A percentile compares a stretch with the other conserved stretches of the same genome.
Conservation (phyloP, 2,329 filamentous ascomycete genomes). For the Ophiostoma piceae region DNA sequence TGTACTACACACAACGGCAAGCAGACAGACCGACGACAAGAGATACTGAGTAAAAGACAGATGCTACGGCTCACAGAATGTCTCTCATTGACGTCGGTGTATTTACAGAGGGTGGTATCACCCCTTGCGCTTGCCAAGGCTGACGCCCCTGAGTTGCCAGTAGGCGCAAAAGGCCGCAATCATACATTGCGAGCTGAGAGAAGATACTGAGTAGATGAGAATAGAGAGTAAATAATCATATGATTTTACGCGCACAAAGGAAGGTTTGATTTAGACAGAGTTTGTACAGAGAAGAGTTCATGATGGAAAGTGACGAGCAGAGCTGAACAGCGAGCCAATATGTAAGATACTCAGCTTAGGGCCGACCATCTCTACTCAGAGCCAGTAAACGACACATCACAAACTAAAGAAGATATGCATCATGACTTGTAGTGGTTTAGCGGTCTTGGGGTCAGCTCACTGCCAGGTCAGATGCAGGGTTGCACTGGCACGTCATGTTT, state of each 20-base stretch:
- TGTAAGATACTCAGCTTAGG: no score
- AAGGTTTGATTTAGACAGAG: background rate
- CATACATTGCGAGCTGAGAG: background rate
- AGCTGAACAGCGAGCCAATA: background rate
- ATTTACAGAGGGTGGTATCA: background rate
- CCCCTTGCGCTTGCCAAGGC: constrained; percentile 3
- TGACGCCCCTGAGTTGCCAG: background rate
- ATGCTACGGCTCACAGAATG: background rate
- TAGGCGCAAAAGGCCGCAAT: background rate
- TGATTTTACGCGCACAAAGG: background rate
- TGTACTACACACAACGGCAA: background rate
- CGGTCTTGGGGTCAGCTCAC: background rate
- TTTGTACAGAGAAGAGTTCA: background rate
- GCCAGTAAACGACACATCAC: background rate
- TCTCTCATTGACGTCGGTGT: background rate
- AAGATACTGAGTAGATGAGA: background rate
- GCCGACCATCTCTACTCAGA: background rate
- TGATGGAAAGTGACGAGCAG: background rate
- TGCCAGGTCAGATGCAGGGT: constrained; percentile 12
- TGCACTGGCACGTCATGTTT: constrained; percentile 9
- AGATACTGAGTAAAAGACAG: background rate
- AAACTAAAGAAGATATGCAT: background rate
- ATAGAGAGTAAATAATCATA: no score
- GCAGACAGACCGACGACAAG: background rate
- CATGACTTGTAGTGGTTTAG: background rate